Conservation (phyloP, 768 basidiomycete species). For the Strobilomyces echinocephalus region DNA sequence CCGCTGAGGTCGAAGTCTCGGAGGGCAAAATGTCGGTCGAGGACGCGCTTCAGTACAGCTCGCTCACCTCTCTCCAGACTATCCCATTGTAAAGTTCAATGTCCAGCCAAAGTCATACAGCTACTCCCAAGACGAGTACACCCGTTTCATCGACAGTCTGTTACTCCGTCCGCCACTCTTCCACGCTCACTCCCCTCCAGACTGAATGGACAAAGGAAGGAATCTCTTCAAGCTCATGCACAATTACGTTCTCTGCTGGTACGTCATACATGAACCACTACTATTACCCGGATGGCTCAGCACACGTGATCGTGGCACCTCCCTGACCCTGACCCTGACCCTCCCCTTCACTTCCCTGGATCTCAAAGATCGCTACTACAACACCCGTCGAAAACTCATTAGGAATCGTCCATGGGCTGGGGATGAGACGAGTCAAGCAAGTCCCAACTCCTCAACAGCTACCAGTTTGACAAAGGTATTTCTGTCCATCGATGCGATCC, state of each 20-base stretch:
- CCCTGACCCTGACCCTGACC: neutral
- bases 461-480: constrained; percentile 84
- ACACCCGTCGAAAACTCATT: constrained; percentile 83
- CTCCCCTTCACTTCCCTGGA: constrained; percentile 41
- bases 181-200: constrained; percentile 32
- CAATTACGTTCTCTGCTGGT: constrained; percentile 86
- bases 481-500: too few relatives aligned
- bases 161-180: neutral
- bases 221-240: constrained; percentile 75
- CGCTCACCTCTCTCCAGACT: constrained; percentile 42
- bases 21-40: constrained; percentile 93
- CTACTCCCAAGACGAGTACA: constrained; percentile 87
- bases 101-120: constrained; percentile 56
- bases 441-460: constrained; percentile 60
- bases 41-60: constrained; percentile 79
- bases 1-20: constrained; percentile 74
- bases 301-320: constrained; percentile 66
- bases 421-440: constrained; percentile 73
- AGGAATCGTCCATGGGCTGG: constrained; percentile 81
- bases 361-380: constrained; percentile 90
- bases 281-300: constrained; percentile 53
- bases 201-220: constrained; percentile 92
- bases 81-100: constrained; percentile 82
- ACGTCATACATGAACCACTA: constrained; percentile 89
- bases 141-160: constrained; percentile 68